Percentiles rank a stretch among this genome's conserved stretches.
Conservation (phyloP, 345 rosid species). For the Hibiscus mutabilis region DNA sequence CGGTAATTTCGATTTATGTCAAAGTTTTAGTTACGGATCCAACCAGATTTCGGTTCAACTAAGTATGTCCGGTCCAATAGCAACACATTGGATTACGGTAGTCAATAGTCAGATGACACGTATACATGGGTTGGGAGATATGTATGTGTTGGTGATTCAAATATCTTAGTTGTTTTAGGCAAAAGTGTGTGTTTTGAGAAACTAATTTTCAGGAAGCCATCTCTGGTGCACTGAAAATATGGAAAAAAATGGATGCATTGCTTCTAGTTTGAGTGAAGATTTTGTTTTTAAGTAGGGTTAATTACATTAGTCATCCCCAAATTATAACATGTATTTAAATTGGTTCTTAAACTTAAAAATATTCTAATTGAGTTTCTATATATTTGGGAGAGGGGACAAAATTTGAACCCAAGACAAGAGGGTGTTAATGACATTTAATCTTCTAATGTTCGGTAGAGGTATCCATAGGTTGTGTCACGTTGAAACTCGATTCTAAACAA, state of each 20-base stretch:
- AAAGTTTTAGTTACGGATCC: background rate
- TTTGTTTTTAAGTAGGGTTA: background rate
- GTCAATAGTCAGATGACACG: background rate
- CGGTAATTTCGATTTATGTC: background rate
- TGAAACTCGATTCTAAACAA: too few relatives aligned
- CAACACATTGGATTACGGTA: background rate
- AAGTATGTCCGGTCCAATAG: background rate
- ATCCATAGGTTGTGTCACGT: too few relatives aligned
- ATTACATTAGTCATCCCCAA: background rate
- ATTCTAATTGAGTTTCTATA: too few relatives aligned
- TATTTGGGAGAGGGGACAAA: too few relatives aligned
- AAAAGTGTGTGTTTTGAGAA: background rate
- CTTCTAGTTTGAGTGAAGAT: background rate
- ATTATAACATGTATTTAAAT: background rate
- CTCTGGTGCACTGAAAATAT: background rate
- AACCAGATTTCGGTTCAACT: conserved; percentile 10
- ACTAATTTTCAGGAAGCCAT: background rate
- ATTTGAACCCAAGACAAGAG: too few relatives aligned
- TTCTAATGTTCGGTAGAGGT: too few relatives aligned
- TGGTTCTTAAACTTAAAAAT: too few relatives aligned
- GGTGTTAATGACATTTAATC: too few relatives aligned
- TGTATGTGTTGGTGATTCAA: background rate
- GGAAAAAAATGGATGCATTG: background rate
- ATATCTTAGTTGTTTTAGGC: background rate
- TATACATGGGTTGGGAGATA: background rate